Percentiles rank a stretch among this genome's conserved stretches.
phyloP scores from a whole-genome alignment of 768 basidiomycete genomes.

The Suillus subalutaceus region DNA sequence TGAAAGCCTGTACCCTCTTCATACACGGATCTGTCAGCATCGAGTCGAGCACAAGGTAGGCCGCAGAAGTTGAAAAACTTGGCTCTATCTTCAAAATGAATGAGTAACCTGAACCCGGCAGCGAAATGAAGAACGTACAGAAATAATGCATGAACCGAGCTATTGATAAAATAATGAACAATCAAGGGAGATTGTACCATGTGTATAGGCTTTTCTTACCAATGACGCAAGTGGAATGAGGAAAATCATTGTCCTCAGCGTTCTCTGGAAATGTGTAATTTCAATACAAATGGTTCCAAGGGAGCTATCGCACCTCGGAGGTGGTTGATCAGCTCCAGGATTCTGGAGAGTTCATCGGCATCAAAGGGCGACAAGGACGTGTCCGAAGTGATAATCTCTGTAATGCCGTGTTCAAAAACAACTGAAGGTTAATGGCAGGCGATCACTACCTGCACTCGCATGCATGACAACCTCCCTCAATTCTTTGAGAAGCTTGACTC shows the following conservation, averaged over 20 bases:
- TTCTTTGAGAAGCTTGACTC: slow-evolving; percentile 9
- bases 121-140: not conserved
- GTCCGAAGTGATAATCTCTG: slow-evolving; percentile 12
- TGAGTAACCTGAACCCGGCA: not conserved
- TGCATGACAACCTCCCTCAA: slow-evolving; percentile 10
- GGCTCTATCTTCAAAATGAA: slow-evolving; percentile 12
- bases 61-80: slow-evolving; percentile 16
- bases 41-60: slow-evolving; percentile 12
- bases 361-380: slow-evolving; percentile 12
- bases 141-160: slow-evolving; percentile 8
- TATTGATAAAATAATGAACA: not conserved
- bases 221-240: slow-evolving; percentile 13
- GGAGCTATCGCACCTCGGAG: slow-evolving; percentile 3
- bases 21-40: slow-evolving; percentile 12
- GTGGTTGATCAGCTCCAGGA: slow-evolving; percentile 12
- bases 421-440: not conserved
- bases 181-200: not conserved
- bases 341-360: slow-evolving; percentile 10
- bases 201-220: slow-evolving; percentile 3
- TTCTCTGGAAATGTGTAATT: slow-evolving; percentile 1
- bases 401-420: not conserved
- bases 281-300: not conserved
- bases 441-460: slow-evolving; percentile 12
- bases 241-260: not conserved
- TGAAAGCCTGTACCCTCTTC: slow-evolving; percentile 4